Conservation (phyloP, 1,139 yeast species). For the Lodderomyces metapsilosis region DNA sequence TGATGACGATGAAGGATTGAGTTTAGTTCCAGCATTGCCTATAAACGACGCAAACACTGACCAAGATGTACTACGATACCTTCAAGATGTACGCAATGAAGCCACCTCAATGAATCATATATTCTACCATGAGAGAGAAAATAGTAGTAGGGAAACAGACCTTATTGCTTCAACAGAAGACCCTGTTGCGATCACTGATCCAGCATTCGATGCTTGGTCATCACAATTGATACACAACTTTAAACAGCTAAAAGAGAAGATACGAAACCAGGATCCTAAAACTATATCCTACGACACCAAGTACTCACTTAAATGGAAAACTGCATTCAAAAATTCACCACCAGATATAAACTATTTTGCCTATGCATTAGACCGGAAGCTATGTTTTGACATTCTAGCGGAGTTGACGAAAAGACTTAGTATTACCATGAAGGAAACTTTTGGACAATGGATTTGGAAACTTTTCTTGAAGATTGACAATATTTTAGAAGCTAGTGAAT, state of each 20-base stretch:
- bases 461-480: slow-evolving; percentile 35
- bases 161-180: too few species aligned
- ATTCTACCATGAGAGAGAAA: slow-evolving; percentile 7
- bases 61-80: slow-evolving; percentile 25
- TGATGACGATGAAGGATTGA: slow-evolving; percentile 8
- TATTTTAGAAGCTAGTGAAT: slow-evolving; percentile 33
- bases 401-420: slow-evolving; percentile 42
- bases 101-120: slow-evolving; percentile 18
- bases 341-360: slow-evolving; percentile 25
- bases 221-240: slow-evolving; percentile 7
- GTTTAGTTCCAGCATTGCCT: slow-evolving; percentile 23
- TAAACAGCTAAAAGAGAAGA: slow-evolving; percentile 5
- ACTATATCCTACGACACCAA: neutral
- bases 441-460: slow-evolving; percentile 40
- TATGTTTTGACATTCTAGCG: slow-evolving; percentile 34
- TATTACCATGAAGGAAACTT: slow-evolving; percentile 24
- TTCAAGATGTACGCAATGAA: slow-evolving; percentile 29
- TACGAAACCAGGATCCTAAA: neutral
- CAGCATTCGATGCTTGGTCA: slow-evolving; percentile 8
- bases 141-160: too few species aligned
- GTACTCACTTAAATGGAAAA: slow-evolving; percentile 3
- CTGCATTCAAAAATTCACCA: slow-evolving; percentile 17
- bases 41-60: slow-evolving; percentile 13
- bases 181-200: too few species aligned
- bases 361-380: slow-evolving; percentile 28